These are phyloP conservation scores for Alternaria arbusti DNA, from an alignment of 2,329 filamentous ascomycete species.

Conservation along the genomic window DNA sequence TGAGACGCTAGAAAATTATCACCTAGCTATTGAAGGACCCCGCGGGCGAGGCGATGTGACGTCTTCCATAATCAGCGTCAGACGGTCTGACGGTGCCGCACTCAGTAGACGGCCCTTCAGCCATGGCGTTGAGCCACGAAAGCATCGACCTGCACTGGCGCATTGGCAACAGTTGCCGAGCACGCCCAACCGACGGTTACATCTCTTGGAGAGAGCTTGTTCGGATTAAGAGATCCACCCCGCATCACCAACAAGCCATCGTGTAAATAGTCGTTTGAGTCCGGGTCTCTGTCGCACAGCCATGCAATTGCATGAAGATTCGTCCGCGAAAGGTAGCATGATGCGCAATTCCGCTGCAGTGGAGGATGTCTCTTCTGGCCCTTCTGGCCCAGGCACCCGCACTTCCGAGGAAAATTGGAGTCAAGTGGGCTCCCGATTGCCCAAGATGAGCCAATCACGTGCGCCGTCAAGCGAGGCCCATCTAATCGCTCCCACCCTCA, in stretches of 20 bases:
- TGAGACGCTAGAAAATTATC: constrained; percentile 3
- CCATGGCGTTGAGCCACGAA: constrained; percentile 15
- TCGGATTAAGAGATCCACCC: constrained; percentile 6
- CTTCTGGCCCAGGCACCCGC: constrained; percentile 7
- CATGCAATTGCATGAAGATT: not conserved
- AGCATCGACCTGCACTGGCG: constrained; percentile 14
- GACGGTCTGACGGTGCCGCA: not conserved
- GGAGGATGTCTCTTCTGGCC: not conserved
- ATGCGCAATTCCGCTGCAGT: not conserved
- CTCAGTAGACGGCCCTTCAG: not conserved
- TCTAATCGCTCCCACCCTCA: constrained; percentile 1
- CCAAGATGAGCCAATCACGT: constrained; percentile 14
- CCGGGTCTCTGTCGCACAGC: not conserved
- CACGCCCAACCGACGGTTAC: constrained; percentile 1
- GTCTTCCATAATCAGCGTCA: constrained; percentile 9
- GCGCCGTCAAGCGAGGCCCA: constrained; percentile 15
- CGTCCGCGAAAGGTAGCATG: constrained; percentile 2
- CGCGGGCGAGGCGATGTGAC: constrained; percentile 19
- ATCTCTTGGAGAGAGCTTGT: constrained; percentile 18
- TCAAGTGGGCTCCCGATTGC: constrained; percentile 2
- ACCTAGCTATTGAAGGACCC: constrained; percentile 8
- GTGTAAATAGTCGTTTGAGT: not conserved
- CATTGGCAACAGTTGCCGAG: constrained; percentile 16
- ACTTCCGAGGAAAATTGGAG: not conserved
- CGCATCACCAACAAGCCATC: not conserved